These are phyloP conservation scores for Hibiscus mutabilis DNA, from an alignment of 345 rosid species.

Conservation along the genomic window DNA sequence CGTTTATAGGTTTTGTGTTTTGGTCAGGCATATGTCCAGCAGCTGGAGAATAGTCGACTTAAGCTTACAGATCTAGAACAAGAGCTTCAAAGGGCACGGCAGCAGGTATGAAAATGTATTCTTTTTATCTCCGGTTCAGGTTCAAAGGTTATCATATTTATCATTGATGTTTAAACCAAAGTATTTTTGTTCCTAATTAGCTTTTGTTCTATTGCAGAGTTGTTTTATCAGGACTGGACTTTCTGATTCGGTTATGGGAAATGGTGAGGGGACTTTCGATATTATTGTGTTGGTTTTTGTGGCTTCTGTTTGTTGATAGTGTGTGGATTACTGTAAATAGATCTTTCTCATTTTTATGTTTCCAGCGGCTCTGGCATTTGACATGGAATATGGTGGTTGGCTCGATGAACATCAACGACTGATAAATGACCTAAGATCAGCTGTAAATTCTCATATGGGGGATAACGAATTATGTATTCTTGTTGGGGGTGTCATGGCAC, in stretches of 20 bases:
- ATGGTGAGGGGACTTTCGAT: constrained; percentile 33
- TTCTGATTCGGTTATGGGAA: constrained; percentile 38
- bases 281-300: not conserved
- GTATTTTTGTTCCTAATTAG: not conserved
- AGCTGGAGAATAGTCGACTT: constrained; percentile 66
- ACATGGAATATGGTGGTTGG: constrained; percentile 77
- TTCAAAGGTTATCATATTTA: not conserved
- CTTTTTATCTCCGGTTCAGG: not conserved
- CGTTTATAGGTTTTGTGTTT: constrained; percentile 42
- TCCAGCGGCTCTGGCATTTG: constrained; percentile 72
- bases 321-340: not conserved
- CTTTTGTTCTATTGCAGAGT: constrained; percentile 35
- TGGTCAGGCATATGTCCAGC: constrained; percentile 91
- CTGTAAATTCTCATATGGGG: constrained; percentile 50
- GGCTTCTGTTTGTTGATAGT: too few relatives aligned
- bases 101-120: constrained; percentile 44
- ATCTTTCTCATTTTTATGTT: constrained; percentile 5
- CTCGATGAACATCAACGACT: constrained; percentile 79
- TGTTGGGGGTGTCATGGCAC: constrained; percentile 74
- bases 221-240: constrained; percentile 35
- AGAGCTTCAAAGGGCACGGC: constrained; percentile 73
- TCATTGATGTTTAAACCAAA: not conserved
- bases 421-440: constrained; percentile 65
- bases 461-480: constrained; percentile 62
- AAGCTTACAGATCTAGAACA: constrained; percentile 71